phyloP scores from a whole-genome alignment of 768 basidiomycete species.

The Tylopilus subfusipes region DNA sequence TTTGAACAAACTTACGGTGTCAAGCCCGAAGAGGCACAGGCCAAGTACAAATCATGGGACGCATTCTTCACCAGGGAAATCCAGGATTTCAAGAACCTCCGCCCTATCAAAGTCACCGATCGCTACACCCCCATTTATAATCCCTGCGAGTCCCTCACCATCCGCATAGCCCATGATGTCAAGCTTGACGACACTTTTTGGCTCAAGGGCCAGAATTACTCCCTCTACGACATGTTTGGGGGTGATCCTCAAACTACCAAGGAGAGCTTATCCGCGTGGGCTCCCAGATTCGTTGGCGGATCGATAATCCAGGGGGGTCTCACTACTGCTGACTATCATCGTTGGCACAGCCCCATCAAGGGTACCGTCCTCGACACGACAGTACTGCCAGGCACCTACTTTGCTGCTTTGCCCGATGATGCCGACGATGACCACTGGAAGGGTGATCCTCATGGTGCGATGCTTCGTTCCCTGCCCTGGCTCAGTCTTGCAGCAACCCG shows the following conservation, averaged over 20 bases:
- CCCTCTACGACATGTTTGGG: slow-evolving; percentile 50
- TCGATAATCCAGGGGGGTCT: slow-evolving; percentile 55
- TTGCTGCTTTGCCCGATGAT: slow-evolving; percentile 9
- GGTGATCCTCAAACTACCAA: not conserved
- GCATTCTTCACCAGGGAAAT: no score
- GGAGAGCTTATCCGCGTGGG: no score
- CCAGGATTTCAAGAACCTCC: not conserved
- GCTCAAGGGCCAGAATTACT: no score
- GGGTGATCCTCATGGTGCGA: slow-evolving; percentile 17
- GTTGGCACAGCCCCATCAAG: no score
- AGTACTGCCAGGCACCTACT: slow-evolving; percentile 26
- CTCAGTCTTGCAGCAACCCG: slow-evolving; percentile 46
- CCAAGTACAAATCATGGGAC: slow-evolving; percentile 32
- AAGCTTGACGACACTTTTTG: slow-evolving; percentile 48
- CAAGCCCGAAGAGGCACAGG: not conserved
- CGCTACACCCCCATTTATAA: slow-evolving; percentile 35
- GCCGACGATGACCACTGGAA: no score
- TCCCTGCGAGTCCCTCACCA: slow-evolving; percentile 54
- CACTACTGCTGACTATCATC: no score
- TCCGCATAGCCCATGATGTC: slow-evolving; percentile 35
- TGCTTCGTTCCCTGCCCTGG: slow-evolving; percentile 37
- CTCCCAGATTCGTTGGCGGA: slow-evolving; percentile 27
- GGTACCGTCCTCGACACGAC: not conserved
- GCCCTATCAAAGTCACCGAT: not conserved
- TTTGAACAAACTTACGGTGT: slow-evolving; percentile 3